Conservation (phyloP, 345 rosid species). For the Mangifera indica region DNA sequence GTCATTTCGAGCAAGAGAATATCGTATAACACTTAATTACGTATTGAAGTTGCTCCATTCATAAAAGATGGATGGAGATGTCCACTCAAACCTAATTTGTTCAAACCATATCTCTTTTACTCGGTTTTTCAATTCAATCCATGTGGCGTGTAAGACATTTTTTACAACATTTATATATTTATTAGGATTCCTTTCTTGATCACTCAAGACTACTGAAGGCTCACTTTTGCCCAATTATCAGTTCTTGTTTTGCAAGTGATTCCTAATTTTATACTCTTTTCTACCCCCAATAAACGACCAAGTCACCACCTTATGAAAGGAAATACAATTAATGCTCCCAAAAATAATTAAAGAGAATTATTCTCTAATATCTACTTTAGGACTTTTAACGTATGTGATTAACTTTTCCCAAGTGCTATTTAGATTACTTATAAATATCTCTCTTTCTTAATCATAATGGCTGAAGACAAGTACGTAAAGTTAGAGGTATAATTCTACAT, state of each 20-base stretch:
- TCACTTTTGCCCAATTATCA: background rate
- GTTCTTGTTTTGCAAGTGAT: constrained; percentile 11
- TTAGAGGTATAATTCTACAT: too few species aligned
- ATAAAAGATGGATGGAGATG: constrained; percentile 4
- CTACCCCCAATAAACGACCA: background rate
- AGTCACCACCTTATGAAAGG: background rate
- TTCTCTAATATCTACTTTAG: constrained; percentile 6
- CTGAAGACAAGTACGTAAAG: too few species aligned
- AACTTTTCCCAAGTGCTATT: background rate
- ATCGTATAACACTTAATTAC: too few species aligned
- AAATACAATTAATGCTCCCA: background rate
- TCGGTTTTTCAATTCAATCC: background rate
- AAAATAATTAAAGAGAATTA: background rate
- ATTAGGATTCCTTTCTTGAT: constrained; percentile 1
- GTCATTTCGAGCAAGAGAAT: too few species aligned
- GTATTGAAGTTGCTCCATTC: background rate
- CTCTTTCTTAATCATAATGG: too few species aligned
- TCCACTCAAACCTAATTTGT: background rate
- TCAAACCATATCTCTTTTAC: background rate
- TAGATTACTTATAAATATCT: too few species aligned
- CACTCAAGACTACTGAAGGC: background rate
- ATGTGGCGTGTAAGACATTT: constrained; percentile 16
- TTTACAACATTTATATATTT: background rate
- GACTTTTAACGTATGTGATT: constrained; percentile 10
- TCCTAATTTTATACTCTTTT: background rate